Base-by-base conservation (phyloP, 2,329 filamentous ascomycete species). In the Bipolaris oryzae region DNA sequence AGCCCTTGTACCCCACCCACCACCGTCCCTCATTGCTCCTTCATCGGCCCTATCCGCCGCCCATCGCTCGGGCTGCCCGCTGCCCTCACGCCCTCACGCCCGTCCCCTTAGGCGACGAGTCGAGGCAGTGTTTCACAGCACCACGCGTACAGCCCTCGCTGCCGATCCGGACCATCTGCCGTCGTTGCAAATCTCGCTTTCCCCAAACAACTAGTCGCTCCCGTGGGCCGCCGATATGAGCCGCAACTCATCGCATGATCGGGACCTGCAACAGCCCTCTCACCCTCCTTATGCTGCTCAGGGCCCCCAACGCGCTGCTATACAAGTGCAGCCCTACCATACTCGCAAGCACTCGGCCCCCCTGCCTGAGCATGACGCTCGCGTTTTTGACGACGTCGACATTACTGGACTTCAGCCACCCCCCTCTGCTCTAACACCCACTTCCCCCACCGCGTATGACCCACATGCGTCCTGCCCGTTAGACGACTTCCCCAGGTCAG, bases 311-410 rank as follows among this genome's bases (percentile, higher is more conserved):
- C 68, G 66, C 34, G 62, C 69, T 50, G 66, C 55, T 35, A 61
- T 55, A 25, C 64, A 49, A 48, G 54, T 43, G 20, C 61, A 53
- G 20, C 51, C 56, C 34, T 60, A 61, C 49, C 64, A 59, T 62
- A 60, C 68, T 31, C 66, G 66, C 46, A 70, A 71, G 38, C 64
- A 61, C 50, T 62, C 68, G 38, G 57, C 63, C 18, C 63, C 69
- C 13, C 53, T 65, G 43, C 48, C 60, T 21, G 55, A 59, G 43
- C 62, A 68, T 9, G 60, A 68, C 45, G 38, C 61, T 38, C 54
- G 53, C 42, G 58, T 15, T 53, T 76, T 75, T 55, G 70, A 75
- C 64, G 70, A 74, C 62, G 61, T 75, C 39, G 70, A 75, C 53
- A 67, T 74, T 49, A 56, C 64, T 42, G 64, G 66, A 39, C 50